Evolutionary conservation across 1,284 basidiomycete species (phyloP).

Genomic region (Pseudozyma tsukubaensis): DNA sequence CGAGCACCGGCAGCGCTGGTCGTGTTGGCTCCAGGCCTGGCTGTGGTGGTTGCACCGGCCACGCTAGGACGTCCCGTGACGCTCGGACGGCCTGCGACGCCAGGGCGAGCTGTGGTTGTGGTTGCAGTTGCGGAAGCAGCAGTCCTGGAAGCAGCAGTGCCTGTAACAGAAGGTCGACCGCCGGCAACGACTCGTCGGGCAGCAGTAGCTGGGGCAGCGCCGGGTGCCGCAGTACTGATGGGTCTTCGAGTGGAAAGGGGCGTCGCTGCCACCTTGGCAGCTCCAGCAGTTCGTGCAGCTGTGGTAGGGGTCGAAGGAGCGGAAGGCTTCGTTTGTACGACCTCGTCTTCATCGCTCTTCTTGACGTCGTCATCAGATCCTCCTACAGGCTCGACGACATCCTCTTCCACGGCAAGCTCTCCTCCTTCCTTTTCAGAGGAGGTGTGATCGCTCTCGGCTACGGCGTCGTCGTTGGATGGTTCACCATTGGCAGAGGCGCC

Average conservation of each 20-base stretch:
- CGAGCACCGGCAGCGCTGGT: constrained; percentile 10
- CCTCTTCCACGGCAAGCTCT: constrained; percentile 12
- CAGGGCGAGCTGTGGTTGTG: constrained; percentile 12
- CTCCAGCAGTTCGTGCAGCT: not conserved
- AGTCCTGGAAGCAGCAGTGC: constrained; percentile 14
- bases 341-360: constrained; percentile 5
- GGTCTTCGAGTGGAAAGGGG: constrained; percentile 5
- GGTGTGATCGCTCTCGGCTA: constrained; percentile 30
- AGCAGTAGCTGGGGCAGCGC: constrained; percentile 14
- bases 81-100: constrained; percentile 25
- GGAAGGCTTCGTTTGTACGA: constrained; percentile 11
- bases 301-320: constrained; percentile 22
- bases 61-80: constrained; percentile 13
- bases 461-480: constrained; percentile 20
- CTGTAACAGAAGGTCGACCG: constrained; percentile 30
- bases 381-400: constrained; percentile 5
- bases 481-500: constrained; percentile 12
- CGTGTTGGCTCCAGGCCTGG: constrained; percentile 5
- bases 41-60: constrained; percentile 6
- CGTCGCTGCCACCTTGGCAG: constrained; percentile 7
- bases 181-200: constrained; percentile 27
- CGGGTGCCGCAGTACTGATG: constrained; percentile 5
- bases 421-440: constrained; percentile 48
- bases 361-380: constrained; percentile 11
- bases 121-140: constrained; percentile 9